phyloP scores from a whole-genome alignment of 495 filamentous ascomycete genomes.

The Entonaema liquescens region DNA sequence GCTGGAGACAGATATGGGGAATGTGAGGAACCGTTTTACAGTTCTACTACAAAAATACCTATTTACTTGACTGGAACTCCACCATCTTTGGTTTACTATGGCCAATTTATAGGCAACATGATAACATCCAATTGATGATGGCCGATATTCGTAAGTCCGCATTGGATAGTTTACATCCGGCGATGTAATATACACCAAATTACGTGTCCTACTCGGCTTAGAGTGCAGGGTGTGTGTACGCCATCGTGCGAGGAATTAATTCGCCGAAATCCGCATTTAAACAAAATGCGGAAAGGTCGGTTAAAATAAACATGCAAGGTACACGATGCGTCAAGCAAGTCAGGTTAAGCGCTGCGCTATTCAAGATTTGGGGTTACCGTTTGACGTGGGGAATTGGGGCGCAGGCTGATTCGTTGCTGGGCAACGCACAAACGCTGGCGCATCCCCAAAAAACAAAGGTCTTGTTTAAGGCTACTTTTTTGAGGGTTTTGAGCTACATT shows the following conservation, averaged over 20 bases:
- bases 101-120: not conserved
- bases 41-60: not conserved
- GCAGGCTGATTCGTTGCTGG: constrained; percentile 31
- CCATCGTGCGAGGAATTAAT: constrained; percentile 18
- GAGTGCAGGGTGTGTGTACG: not conserved
- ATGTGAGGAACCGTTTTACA: constrained; percentile 36
- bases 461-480: constrained; percentile 29
- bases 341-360: constrained; percentile 11
- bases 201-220: not conserved
- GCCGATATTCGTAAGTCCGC: not conserved
- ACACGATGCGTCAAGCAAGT: not conserved
- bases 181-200: not conserved
- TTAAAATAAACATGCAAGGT: constrained; percentile 10
- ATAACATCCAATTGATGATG: not conserved
- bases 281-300: constrained; percentile 1
- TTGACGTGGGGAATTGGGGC: constrained; percentile 28
- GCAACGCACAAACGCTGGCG: constrained; percentile 19
- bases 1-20: constrained; percentile 72
- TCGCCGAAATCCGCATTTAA: constrained; percentile 14
- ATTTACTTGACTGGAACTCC: not conserved
- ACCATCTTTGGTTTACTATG: not conserved
- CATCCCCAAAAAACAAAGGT: constrained; percentile 36
- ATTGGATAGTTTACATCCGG: not conserved
- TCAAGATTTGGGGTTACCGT: constrained; percentile 23
- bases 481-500: constrained; percentile 12